A percentile compares a stretch with the other conserved stretches of the same genome.
Evolutionary conservation across 2,329 filamentous ascomycete species (phyloP).

Genomic region (Chrysoporthe cubensis): DNA sequence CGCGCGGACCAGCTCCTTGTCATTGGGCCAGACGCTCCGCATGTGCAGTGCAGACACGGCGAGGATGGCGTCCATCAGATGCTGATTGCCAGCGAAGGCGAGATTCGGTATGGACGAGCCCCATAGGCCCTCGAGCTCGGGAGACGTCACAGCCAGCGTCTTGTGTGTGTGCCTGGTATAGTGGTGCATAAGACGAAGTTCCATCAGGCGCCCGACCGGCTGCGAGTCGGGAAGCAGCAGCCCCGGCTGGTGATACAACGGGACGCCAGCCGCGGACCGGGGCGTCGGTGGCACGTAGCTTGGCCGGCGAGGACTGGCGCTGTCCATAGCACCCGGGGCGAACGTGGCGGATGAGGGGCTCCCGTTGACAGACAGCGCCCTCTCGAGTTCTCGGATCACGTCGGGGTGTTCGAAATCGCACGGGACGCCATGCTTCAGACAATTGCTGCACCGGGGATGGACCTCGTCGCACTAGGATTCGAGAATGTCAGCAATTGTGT

Average conservation of each 20-base stretch:
- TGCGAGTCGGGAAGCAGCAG: constrained; percentile 42
- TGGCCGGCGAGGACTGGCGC: constrained; percentile 19
- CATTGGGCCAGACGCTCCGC: constrained; percentile 59
- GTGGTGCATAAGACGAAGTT: constrained; percentile 67
- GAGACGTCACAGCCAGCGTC: constrained; percentile 60
- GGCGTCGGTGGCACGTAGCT: constrained; percentile 19
- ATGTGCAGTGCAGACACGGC: constrained; percentile 68
- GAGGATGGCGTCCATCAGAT: constrained; percentile 66
- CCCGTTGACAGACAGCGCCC: constrained; percentile 36
- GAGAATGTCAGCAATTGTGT: not conserved
- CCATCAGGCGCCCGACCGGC: constrained; percentile 53
- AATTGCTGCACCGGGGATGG: constrained; percentile 68
- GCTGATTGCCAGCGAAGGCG: constrained; percentile 62
- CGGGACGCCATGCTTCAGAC: constrained; percentile 66
- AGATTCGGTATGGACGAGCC: constrained; percentile 62
- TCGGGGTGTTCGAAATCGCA: constrained; percentile 66
- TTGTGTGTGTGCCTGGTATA: constrained; percentile 64
- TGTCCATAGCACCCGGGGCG: constrained; percentile 23
- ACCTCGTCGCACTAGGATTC: constrained; percentile 63
- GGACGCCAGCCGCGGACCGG: constrained; percentile 37
- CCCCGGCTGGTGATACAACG: constrained; percentile 42
- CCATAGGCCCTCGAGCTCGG: constrained; percentile 61
- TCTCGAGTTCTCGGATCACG: constrained; percentile 48
- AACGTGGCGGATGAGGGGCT: constrained; percentile 30
- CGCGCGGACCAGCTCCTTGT: constrained; percentile 62